Base-by-base conservation (phyloP, 2,329 filamentous ascomycete species). In the Neoscytalidium dimidiatum region DNA sequence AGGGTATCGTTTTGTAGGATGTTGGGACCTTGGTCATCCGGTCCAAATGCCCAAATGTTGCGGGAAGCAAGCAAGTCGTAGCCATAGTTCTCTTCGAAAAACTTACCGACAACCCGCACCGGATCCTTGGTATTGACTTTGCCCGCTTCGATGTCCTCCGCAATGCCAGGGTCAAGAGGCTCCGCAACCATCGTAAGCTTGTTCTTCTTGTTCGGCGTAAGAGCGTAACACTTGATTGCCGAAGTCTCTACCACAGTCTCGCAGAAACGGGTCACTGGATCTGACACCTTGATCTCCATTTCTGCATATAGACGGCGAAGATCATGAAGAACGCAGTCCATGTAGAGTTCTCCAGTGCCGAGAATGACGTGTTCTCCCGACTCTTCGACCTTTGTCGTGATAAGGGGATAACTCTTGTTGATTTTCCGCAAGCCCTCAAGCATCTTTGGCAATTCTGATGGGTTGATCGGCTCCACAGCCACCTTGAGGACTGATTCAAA, bases 181-280 rank as follows among this genome's bases (percentile, higher is more conserved):
- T 99, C 95, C 3, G 95, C 95, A 65, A 98, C 91, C 92, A 99
- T 97, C 38, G 95, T 98, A 72, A 99, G 91, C 78, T 96, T 97
- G 82, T 99, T 99, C 83, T 97, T 97, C 82, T 99, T 99, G 82
- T 99, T 99, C 2, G 95, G 95, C 2, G 95, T 98, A 71, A 97
- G 88, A 23, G 95, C 94, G 77, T 97, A 99, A 81, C 95, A 99
- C 80, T 97, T 97, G 66, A 96, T 97, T 21, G 94, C 94, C 19
- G 93, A 97, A 70, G 95, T 96, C 77, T 99, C 95, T 41, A 97
- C 93, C 28, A 97, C 94, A 0, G 95, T 99, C 80, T 99, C 95
- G 79, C 93, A 97, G 83, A 99, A 99, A 53, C 95, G 86, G 17
- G 95, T 98, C 48, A 99, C 94, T 0, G 95, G 95, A 75, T 99